Evolutionary conservation across 2,329 filamentous ascomycete species (phyloP).

Genomic region (Akanthomyces dipterigenus): DNA sequence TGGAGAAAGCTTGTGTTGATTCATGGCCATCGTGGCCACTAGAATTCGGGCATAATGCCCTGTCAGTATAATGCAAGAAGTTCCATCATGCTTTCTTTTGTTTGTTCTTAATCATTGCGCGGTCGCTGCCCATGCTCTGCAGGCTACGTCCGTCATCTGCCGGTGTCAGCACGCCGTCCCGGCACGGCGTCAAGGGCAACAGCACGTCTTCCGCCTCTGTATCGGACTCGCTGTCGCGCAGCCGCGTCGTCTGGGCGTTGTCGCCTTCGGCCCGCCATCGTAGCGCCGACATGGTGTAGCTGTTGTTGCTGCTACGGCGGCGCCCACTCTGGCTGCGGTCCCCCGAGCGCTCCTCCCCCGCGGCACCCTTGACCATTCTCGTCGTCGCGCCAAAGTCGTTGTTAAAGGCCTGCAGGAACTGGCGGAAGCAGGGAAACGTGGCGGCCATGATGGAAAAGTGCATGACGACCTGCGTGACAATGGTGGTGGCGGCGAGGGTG

Average conservation of each 20-base stretch:
- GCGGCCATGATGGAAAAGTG: slow-evolving; percentile 18
- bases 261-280: neutral
- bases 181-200: neutral
- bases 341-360: slow-evolving; percentile 1
- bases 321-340: neutral
- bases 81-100: neutral
- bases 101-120: slow-evolving; percentile 7
- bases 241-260: neutral
- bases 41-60: neutral
- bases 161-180: neutral
- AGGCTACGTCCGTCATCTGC: slow-evolving; percentile 11
- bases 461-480: slow-evolving; percentile 16
- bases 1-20: neutral
- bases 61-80: neutral
- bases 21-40: neutral
- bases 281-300: slow-evolving; percentile 13
- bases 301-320: neutral
- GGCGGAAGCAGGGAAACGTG: slow-evolving; percentile 17
- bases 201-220: slow-evolving; percentile 1
- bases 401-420: slow-evolving; percentile 17
- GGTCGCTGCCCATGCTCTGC: slow-evolving; percentile 16
- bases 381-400: slow-evolving; percentile 15
- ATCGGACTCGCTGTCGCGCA: neutral
- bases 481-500: slow-evolving; percentile 3
- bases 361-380: slow-evolving; percentile 12